Evolutionary conservation across 176 grass and related monocot species (phyloP).

Genomic region (Carex parvula): DNA sequence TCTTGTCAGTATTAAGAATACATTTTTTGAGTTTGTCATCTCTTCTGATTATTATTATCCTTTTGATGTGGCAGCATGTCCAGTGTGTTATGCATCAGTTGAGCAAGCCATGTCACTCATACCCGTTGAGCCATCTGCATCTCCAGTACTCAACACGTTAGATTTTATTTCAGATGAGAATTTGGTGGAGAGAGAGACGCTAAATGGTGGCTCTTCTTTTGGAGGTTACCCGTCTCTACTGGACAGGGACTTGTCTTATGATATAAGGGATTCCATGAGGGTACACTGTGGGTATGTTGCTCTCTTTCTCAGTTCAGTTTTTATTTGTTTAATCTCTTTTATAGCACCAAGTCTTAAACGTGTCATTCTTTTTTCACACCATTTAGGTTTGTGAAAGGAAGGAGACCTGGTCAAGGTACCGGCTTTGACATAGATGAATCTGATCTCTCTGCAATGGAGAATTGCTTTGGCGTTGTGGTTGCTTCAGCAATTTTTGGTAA

Average conservation of each 20-base stretch:
- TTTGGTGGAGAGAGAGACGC: slow-evolving; percentile 43
- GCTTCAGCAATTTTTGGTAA: slow-evolving; percentile 99
- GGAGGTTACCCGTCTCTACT: slow-evolving; percentile 84
- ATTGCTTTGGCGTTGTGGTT: slow-evolving; percentile 62
- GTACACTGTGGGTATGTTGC: slow-evolving; percentile 83
- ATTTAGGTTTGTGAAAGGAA: slow-evolving; percentile 83
- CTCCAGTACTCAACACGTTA: slow-evolving; percentile 66
- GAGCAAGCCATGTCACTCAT: slow-evolving; percentile 61
- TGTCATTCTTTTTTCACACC: slow-evolving; percentile 2
- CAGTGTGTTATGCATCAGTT: slow-evolving; percentile 86
- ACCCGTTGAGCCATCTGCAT: slow-evolving; percentile 51
- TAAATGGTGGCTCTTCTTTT: slow-evolving; percentile 67
- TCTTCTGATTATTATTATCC: slow-evolving; percentile 33
- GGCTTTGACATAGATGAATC: slow-evolving; percentile 88
- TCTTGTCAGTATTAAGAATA: not conserved
- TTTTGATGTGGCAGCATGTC: slow-evolving; percentile 70
- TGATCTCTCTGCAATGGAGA: slow-evolving; percentile 86
- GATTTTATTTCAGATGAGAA: slow-evolving; percentile 64
- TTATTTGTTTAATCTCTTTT: slow-evolving; percentile 18
- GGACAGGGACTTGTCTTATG: slow-evolving; percentile 66
- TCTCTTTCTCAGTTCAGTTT: slow-evolving; percentile 17
- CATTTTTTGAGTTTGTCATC: slow-evolving; percentile 16
- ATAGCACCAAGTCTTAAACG: not conserved
- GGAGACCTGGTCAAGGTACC: slow-evolving; percentile 68
- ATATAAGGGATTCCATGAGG: slow-evolving; percentile 81